Evolutionary conservation across 1,284 basidiomycete species (phyloP).

Genomic region (Porogramme epimiltina): DNA sequence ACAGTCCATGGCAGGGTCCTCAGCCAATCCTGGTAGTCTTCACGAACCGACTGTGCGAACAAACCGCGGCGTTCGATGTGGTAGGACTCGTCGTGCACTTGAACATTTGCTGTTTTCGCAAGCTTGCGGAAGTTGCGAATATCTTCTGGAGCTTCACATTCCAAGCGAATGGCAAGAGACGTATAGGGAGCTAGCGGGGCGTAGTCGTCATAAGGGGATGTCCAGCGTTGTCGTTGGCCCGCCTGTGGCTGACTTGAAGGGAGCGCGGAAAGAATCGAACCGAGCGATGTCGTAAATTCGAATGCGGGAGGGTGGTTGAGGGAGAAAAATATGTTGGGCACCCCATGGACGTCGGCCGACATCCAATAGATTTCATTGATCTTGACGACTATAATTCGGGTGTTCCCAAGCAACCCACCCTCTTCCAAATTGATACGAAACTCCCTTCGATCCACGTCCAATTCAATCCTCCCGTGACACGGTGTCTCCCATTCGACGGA

Average conservation of each 20-base stretch:
- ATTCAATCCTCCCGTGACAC: slow-evolving; percentile 32
- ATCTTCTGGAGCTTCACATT: slow-evolving; percentile 38
- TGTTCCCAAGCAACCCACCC: slow-evolving; percentile 10
- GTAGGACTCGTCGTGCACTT: slow-evolving; percentile 36
- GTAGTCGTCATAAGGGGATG: slow-evolving; percentile 29
- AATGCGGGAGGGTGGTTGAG: slow-evolving; percentile 48
- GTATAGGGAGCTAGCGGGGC: slow-evolving; percentile 42
- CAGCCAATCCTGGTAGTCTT: slow-evolving; percentile 39
- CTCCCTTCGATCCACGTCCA: slow-evolving; percentile 48
- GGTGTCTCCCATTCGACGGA: slow-evolving; percentile 58
- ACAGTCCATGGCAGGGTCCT: slow-evolving; percentile 47
- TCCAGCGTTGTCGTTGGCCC: slow-evolving; percentile 25
- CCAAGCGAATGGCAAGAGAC: slow-evolving; percentile 49
- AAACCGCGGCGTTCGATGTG: slow-evolving; percentile 41
- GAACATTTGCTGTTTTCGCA: slow-evolving; percentile 38
- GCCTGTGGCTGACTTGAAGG: slow-evolving; percentile 7
- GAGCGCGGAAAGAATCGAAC: slow-evolving; percentile 29
- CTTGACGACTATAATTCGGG: slow-evolving; percentile 44
- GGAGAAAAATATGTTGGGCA: slow-evolving; percentile 42
- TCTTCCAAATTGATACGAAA: slow-evolving; percentile 40
- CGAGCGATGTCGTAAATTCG: slow-evolving; percentile 30
- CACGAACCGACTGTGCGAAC: slow-evolving; percentile 41
- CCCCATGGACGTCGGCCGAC: slow-evolving; percentile 33
- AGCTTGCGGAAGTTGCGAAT: slow-evolving; percentile 42
- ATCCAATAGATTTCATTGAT: slow-evolving; percentile 44